These are phyloP conservation scores for Suillus alpinus DNA, from an alignment of 768 basidiomycete genomes.

Conservation along the genomic window DNA sequence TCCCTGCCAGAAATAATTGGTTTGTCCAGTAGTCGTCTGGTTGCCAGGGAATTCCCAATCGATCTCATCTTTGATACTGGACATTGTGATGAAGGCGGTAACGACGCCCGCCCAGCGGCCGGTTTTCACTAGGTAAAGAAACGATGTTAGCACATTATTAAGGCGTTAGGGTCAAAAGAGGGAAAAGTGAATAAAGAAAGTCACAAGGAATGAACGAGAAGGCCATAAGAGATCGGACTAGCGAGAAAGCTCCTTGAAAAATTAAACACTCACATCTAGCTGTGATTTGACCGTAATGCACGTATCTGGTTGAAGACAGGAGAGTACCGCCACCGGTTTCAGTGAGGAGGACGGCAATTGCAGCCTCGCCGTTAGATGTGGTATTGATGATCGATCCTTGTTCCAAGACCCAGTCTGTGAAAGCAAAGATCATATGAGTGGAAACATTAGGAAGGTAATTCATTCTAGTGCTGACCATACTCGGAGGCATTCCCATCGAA, in stretches of 20 bases:
- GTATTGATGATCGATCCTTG: conserved; percentile 65
- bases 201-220: background rate
- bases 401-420: conserved; percentile 68
- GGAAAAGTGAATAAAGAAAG: background rate
- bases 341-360: conserved; percentile 66
- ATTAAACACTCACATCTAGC: conserved; percentile 44
- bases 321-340: conserved; percentile 73
- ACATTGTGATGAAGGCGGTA: conserved; percentile 84
- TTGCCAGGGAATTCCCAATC: conserved; percentile 84
- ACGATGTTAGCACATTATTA: background rate
- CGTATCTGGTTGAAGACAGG: conserved; percentile 74
- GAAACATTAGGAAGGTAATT: background rate
- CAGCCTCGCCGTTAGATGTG: conserved; percentile 54
- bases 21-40: conserved; percentile 63
- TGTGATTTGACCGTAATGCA: conserved; percentile 79
- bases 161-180: background rate
- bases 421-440: background rate
- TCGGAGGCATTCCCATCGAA: conserved; percentile 74
- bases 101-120: conserved; percentile 80
- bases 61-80: conserved; percentile 79
- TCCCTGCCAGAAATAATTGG: conserved; percentile 81
- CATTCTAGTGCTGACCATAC: conserved; percentile 44
- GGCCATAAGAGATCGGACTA: background rate
- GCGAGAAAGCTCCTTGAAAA: background rate
- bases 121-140: conserved; percentile 60